Conservation (phyloP, 2,329 filamentous ascomycete species). For the Diaporthe caulivora region DNA sequence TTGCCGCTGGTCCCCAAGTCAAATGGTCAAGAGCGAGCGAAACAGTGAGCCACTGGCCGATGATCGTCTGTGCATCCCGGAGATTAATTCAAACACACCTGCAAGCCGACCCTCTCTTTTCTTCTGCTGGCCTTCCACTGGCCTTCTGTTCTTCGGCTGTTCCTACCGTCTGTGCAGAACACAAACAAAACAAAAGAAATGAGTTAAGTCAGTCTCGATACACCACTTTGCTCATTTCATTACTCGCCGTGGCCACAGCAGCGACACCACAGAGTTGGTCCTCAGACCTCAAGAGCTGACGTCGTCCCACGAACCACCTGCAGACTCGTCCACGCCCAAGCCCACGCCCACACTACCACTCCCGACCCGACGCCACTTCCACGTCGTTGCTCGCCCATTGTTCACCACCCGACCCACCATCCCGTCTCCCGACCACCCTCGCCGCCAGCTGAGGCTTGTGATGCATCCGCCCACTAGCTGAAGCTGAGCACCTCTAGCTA, state of each 20-base stretch:
- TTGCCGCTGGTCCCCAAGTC: not conserved
- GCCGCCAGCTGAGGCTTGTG: constrained; percentile 4
- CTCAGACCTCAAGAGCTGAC: not conserved
- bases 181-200: constrained; percentile 12
- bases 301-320: not conserved
- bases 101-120: constrained; percentile 13
- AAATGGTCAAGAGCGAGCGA: not conserved
- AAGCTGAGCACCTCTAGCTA: not conserved
- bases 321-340: constrained; percentile 8
- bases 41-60: not conserved
- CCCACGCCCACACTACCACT: not conserved
- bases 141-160: not conserved
- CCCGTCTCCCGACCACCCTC: not conserved
- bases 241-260: not conserved
- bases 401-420: not conserved
- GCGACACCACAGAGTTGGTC: not conserved
- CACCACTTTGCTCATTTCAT: constrained; percentile 10
- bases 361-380: not conserved
- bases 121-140: constrained; percentile 22
- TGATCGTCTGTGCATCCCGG: constrained; percentile 18
- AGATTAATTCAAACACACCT: constrained; percentile 17
- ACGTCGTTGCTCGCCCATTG: not conserved
- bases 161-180: not conserved
- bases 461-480: constrained; percentile 15
- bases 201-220: constrained; percentile 10